A percentile compares a stretch with the other conserved stretches of the same genome.
phyloP scores from a whole-genome alignment of 1,284 basidiomycete genomes.

The Rhodotorula mucilaginosa region DNA sequence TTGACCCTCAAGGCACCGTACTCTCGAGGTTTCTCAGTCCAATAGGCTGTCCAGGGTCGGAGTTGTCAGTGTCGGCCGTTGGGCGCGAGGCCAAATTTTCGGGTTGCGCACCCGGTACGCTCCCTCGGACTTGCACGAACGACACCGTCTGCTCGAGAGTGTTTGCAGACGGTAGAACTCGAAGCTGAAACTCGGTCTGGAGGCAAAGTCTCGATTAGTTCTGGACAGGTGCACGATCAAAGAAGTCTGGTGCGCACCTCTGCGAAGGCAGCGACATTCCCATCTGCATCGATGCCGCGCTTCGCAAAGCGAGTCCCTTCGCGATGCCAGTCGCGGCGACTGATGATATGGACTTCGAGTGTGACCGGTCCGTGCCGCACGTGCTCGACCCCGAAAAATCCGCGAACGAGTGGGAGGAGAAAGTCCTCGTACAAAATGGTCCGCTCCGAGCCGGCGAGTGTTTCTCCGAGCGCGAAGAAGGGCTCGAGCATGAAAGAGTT shows the following conservation, averaged over 20 bases:
- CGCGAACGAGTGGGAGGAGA: background rate
- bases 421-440: background rate
- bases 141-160: background rate
- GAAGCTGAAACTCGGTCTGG: too few species aligned
- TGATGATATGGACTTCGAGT: background rate
- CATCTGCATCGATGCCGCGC: background rate
- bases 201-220: background rate
- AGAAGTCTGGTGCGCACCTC: background rate
- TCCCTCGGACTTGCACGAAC: conserved; percentile 1
- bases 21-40: background rate
- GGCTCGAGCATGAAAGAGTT: background rate
- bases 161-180: too few species aligned
- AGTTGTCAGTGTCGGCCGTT: background rate
- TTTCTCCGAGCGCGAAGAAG: background rate
- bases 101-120: background rate
- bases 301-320: background rate
- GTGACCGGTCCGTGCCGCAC: background rate
- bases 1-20: background rate
- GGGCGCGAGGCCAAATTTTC: too few species aligned
- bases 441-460: background rate
- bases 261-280: background rate
- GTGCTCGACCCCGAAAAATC: background rate
- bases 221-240: background rate
- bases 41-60: background rate
- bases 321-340: background rate